Percentiles rank a stretch among this genome's conserved stretches.
phyloP scores from a whole-genome alignment of 2,329 filamentous ascomycete genomes.

The Alternaria longipes region DNA sequence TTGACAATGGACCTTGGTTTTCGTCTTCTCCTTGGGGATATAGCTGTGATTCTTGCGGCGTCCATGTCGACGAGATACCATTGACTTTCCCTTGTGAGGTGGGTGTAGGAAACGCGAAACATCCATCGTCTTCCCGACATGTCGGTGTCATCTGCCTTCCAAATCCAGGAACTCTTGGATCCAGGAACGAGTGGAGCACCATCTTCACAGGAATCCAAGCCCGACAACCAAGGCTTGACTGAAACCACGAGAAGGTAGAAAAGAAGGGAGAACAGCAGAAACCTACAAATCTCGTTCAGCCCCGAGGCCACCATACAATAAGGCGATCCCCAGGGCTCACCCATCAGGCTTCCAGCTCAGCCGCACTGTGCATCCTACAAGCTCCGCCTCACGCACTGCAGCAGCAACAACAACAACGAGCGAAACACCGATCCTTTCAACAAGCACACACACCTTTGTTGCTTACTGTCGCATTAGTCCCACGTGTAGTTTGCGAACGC shows the following conservation, averaged over 20 bases:
- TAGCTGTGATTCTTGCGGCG: neutral
- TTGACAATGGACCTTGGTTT: no score
- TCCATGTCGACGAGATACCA: neutral
- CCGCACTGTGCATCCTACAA: conserved; percentile 11
- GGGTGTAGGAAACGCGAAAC: neutral
- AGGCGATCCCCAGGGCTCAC: neutral
- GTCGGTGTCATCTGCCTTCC: neutral
- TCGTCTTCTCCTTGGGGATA: neutral
- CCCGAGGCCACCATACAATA: conserved; percentile 9
- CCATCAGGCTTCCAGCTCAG: conserved; percentile 17
- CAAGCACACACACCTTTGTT: conserved; percentile 5
- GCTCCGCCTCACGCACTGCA: conserved; percentile 22
- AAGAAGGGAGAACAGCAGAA: neutral
- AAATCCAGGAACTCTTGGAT: neutral
- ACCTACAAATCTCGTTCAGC: neutral
- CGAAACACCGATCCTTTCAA: conserved; percentile 13
- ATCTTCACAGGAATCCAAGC: neutral
- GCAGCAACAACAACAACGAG: neutral
- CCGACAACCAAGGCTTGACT: neutral
- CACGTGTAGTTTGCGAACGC: neutral
- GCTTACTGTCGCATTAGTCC: conserved; percentile 21
- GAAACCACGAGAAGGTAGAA: neutral
- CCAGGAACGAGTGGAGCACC: neutral
- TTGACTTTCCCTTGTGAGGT: neutral
- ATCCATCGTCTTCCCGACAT: neutral